Evolutionary conservation across 2,329 filamentous ascomycete species (phyloP), one percentile per base, ranked within the genome.

Genomic region (Bipolaris victoriae): DNA sequence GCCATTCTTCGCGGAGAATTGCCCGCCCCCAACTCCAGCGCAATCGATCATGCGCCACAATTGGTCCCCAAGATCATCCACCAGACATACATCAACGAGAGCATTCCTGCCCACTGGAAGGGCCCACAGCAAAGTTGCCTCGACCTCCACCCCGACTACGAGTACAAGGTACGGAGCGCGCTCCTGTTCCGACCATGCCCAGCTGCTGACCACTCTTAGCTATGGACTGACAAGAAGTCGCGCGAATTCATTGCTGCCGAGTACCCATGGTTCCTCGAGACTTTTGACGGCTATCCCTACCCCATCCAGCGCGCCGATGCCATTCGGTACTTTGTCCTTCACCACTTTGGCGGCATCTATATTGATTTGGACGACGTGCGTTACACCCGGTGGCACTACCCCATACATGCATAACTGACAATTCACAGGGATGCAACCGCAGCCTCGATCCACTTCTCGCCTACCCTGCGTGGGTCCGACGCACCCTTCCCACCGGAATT

Each of bases 301-400:
- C 86, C 88, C 11, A 92, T 94, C 62, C 89, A 93, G 77, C 85
- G 90, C 59, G 89, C 90, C 54, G 90, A 94, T 70, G 82, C 89
- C 5, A 90, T 94, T 67, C 85, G 90, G 49, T 94, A 94, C 78
- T 93, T 94, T 72, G 82, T 92, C 18, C 82, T 95, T 31, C 83
- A 87, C 51, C 86, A 91, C 75, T 93, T 86, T 71, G 91, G 91
- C 53, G 91, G 91, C 39, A 87, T 92, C 54, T 94, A 94, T 76
- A 87, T 94, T 65, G 90, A 95, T 70, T 78, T 94, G 46, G 90
- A 95, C 75, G 87, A 88, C 75, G 84, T 85, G 75, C 43, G 83
- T 51, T 51, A 44, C 49, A 33, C 29, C 9, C 1, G 15, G 2
- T 20, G 4, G 13, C 9, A 6, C 13, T 29, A 29, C 5, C 9